Percentiles rank a stretch among this genome's conserved stretches.
Evolutionary conservation across 192 early-diverging fungal species (phyloP).

Genomic region (Mortierella antarctica): DNA sequence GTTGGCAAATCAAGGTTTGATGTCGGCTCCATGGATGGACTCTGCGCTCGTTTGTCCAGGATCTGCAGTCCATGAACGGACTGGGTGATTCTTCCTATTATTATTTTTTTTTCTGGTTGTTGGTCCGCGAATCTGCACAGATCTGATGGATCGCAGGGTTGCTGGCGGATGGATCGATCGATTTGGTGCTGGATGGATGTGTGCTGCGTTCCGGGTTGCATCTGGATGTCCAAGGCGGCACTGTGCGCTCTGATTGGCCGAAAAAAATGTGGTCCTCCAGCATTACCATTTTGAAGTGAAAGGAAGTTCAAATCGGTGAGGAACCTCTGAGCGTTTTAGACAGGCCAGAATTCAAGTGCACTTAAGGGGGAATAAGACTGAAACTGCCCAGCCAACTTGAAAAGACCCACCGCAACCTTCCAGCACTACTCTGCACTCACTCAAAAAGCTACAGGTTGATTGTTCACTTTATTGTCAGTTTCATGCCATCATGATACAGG

Average conservation of each 20-base stretch:
- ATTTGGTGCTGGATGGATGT: constrained; percentile 15
- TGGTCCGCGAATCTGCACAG: no score
- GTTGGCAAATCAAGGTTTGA: no score
- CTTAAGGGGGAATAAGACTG: not conserved
- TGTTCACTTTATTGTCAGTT: constrained; percentile 12
- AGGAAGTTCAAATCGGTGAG: constrained; percentile 29
- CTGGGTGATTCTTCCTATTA: no score
- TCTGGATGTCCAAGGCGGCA: constrained; percentile 11
- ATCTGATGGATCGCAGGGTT: no score
- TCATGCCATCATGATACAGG: constrained; percentile 13
- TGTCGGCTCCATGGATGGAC: no score
- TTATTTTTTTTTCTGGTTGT: no score
- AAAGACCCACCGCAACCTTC: no score
- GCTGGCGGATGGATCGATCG: constrained; percentile 8
- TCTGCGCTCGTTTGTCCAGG: no score
- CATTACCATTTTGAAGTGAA: constrained; percentile 49
- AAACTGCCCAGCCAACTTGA: no score
- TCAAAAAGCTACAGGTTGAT: no score
- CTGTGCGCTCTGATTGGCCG: constrained; percentile 26
- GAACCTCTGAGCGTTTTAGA: constrained; percentile 8
- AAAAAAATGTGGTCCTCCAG: constrained; percentile 10
- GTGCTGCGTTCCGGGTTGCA: not conserved
- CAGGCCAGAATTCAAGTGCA: not conserved
- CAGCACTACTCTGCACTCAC: no score
- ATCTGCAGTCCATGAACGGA: no score